Evolutionary conservation across 2,329 filamentous ascomycete species (phyloP).

Genomic region (Cordyceps cateniannulata): DNA sequence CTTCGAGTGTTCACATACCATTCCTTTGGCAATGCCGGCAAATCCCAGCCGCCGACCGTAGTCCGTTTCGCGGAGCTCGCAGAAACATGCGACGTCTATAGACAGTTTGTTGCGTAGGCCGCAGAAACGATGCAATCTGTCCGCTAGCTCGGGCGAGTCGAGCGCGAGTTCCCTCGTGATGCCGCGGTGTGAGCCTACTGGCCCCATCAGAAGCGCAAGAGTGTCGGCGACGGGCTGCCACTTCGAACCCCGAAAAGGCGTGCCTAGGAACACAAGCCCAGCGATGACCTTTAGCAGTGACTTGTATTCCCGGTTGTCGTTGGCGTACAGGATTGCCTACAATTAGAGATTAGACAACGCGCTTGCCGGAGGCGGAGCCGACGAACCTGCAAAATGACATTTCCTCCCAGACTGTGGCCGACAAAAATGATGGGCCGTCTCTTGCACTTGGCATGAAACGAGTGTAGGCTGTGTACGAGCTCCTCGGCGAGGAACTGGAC

Average conservation of each 20-base stretch:
- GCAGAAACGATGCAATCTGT: slow-evolving; percentile 17
- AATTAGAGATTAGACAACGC: neutral
- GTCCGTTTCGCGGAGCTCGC: neutral
- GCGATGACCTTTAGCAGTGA: slow-evolving; percentile 3
- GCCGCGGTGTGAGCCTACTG: slow-evolving; percentile 15
- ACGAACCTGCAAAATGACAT: slow-evolving; percentile 16
- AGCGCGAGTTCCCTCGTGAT: slow-evolving; percentile 14
- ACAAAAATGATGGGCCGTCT: slow-evolving; percentile 17
- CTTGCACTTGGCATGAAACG: slow-evolving; percentile 4
- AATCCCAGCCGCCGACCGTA: neutral
- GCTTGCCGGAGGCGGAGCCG: too few species aligned
- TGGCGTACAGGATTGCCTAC: slow-evolving; percentile 15
- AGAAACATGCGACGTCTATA: neutral
- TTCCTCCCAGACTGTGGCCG: slow-evolving; percentile 19
- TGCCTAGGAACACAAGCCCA: slow-evolving; percentile 16
- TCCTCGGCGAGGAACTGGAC: slow-evolving; percentile 18
- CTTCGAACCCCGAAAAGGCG: slow-evolving; percentile 16
- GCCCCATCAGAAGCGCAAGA: slow-evolving; percentile 10
- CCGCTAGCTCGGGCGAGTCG: slow-evolving; percentile 13
- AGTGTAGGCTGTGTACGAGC: slow-evolving; percentile 13
- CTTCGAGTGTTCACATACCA: neutral
- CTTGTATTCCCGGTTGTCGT: slow-evolving; percentile 10
- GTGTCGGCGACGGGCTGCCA: slow-evolving; percentile 7
- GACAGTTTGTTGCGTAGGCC: neutral
- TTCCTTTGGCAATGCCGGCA: neutral